Base-by-base conservation (phyloP, 495 filamentous ascomycete species). In the Xylaria grammica region DNA sequence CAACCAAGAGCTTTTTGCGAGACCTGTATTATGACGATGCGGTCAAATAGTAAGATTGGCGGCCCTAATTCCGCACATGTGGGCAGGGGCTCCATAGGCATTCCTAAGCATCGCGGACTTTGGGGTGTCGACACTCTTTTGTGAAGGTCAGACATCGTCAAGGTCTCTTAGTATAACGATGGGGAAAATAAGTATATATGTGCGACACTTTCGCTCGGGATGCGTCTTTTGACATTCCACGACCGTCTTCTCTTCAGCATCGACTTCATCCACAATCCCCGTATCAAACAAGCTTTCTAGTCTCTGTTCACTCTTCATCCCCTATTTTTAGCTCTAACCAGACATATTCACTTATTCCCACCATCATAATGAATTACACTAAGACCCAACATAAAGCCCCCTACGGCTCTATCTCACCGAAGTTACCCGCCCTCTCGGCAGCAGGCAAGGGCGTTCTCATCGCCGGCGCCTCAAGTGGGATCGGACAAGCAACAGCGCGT, bases 371-470 rank as follows among this genome's bases (percentile, higher is more conserved):
- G 65, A 65, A 65, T 48, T 65, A 68, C 65, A 68, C 68, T 60
- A 70, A 68, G 38, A 68, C 52, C 53, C 52, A 67, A 22, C 80
- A 81, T 63, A 75, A 69, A 27, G 74, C 74, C 38, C 59, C 72
- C 48, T 80, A 82, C 66, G 71, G 73, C 19, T 73, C 73, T 19
- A 75, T 80, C 54, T 68, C 75, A 5, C 75, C 77, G 17, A 55
- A 69, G 29, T 66, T 65, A 1, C 72, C 74, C 9, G 63, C 65
- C 15, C 67, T 78, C 49, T 77, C 76, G 4, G 69, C 76, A 15
- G 67, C 63, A 1, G 75, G 70, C 1, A 81, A 78, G 58, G 75
- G 78, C 27, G 62, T 78, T 20, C 50, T 82, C 27, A 74, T 82
- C 55, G 77, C 78, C 40, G 79, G 80, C 4, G 79, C 69, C 24